Evolutionary conservation across 352 stramenopile genomes (phyloP), one percentile per base, ranked within the genome.

Genomic region (Phytopythium litorale): DNA sequence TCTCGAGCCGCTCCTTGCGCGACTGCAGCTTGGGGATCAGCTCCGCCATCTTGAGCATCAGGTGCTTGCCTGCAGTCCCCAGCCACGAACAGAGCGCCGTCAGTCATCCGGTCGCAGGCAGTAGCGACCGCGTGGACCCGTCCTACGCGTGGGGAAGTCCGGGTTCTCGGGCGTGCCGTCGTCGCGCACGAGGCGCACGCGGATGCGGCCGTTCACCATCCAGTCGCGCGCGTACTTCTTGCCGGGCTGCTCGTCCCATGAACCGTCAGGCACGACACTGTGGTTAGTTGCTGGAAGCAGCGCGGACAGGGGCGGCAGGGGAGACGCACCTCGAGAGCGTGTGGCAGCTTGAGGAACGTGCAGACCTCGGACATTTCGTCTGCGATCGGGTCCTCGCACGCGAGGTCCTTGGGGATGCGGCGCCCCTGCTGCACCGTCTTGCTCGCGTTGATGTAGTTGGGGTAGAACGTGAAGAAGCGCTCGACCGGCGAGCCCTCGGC

Each of bases 1-100:
- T 84, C 59, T 81, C 80, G 16, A 95, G 83, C 25, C 85, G 80
- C 55, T 82, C 59, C 71, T 91, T 92, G 51, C 87, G 80, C 18
- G 81, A 89, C 62, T 92, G 82, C 40, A 94, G 71, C 71, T 92
- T 93, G 15, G 87, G 87, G 56, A 94, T 91, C 9, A 94, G 71
- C 64, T 94, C 85, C 7, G 77, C 85, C 84, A 96, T 94, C 72
- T 94, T 92, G 61, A 91, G 46, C 85, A 96, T 92, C 42, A 93
- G 61, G 12, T 74, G 65, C 68, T 91, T 93, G 56, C 66, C 58
- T 58, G 52, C 16, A 18, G 18, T 11, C 23, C 9, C n/a, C 7
- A 18, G 13, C 7, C 28, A 56, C 18, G 19, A 15, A 35, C 52
- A 33, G 19, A 45, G 35, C 52, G 15, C 28, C 63, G 45, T 56